Evolutionary conservation across 306 rosid genomes (phyloP).

Genomic region (Citrullus amarus): DNA sequence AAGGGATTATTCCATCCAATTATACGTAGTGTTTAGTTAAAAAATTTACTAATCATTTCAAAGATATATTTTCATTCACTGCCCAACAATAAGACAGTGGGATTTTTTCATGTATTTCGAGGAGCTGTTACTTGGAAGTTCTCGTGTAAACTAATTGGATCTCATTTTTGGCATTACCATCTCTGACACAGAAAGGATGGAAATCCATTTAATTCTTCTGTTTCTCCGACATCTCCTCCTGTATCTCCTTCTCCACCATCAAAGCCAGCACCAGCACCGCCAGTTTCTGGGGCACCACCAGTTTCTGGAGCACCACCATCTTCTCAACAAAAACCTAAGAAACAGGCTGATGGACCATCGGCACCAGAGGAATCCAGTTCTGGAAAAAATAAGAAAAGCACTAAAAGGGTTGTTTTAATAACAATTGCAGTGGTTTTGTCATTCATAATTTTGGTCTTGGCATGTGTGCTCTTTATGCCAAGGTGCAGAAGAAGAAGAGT

Average conservation of each 20-base stretch:
- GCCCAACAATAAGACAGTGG: background rate
- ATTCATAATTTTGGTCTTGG: slow-evolving; percentile 41
- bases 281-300: slow-evolving; percentile 32
- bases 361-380: slow-evolving; percentile 38
- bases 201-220: slow-evolving; percentile 53
- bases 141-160: background rate
- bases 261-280: slow-evolving; percentile 23
- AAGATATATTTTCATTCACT: background rate
- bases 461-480: slow-evolving; percentile 47
- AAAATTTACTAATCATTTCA: background rate
- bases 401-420: slow-evolving; percentile 62
- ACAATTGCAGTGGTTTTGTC: slow-evolving; percentile 44
- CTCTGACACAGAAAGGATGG: slow-evolving; percentile 63
- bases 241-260: slow-evolving; percentile 33
- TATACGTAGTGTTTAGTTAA: background rate
- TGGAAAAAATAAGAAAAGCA: slow-evolving; percentile 31
- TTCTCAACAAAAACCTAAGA: slow-evolving; percentile 15
- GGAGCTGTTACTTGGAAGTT: background rate
- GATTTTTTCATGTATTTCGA: background rate
- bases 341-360: slow-evolving; percentile 53
- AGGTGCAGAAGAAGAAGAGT: slow-evolving; percentile 36
- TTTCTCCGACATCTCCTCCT: slow-evolving; percentile 39
- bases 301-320: slow-evolving; percentile 40
- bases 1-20: background rate
- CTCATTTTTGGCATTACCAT: slow-evolving; percentile 13